A percentile compares a stretch with the other conserved stretches of the same genome.
phyloP scores from a whole-genome alignment of 257 asterid genomes.

The Solanum neorickii region DNA sequence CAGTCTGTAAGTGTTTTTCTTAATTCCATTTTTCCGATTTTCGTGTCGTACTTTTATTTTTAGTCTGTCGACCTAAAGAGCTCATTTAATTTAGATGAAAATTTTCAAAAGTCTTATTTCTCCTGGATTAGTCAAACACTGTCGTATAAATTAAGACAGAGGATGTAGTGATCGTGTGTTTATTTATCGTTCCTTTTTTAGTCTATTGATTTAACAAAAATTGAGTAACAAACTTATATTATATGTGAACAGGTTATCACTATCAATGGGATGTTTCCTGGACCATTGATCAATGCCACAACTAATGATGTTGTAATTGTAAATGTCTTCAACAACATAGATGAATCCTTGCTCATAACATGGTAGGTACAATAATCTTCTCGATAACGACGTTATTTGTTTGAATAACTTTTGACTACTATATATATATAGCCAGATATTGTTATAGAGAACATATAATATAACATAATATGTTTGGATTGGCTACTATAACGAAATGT shows the following conservation, averaged over 20 bases:
- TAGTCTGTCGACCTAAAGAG: not conserved
- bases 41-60: not conserved
- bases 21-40: not conserved
- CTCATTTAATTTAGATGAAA: not conserved
- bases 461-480: not conserved
- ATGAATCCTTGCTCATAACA: constrained; percentile 63
- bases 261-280: constrained; percentile 65
- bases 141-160: not conserved
- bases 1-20: constrained; percentile 10
- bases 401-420: not conserved
- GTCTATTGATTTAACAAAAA: not conserved
- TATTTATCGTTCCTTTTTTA: not conserved
- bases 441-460: not conserved
- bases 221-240: not conserved
- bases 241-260: constrained; percentile 44
- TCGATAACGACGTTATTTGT: not conserved
- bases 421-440: not conserved
- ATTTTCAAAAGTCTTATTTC: not conserved
- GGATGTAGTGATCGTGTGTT: not conserved
- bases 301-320: constrained; percentile 49
- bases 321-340: constrained; percentile 50
- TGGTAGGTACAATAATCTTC: constrained; percentile 44
- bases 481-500: not conserved
- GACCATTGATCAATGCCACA: constrained; percentile 60
- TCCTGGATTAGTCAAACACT: not conserved